Evolutionary conservation across 345 rosid genomes (phyloP).

Genomic region (Camelina laxa): DNA sequence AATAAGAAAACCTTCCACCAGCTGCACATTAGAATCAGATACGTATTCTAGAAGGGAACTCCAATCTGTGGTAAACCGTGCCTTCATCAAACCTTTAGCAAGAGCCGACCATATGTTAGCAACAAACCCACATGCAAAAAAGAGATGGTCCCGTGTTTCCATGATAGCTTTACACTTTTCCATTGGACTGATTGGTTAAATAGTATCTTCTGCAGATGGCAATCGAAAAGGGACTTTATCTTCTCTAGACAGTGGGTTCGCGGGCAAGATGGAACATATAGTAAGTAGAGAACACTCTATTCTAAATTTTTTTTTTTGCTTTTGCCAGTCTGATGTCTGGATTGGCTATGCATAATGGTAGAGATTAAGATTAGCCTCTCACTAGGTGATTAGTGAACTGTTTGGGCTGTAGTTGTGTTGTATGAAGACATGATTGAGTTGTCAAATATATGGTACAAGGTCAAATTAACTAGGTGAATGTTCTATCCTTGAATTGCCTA

Average conservation of each 20-base stretch:
- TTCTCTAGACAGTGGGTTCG: constrained; percentile 98
- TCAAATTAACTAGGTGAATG: neutral
- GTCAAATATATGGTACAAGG: constrained; percentile 8
- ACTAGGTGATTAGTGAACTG: constrained; percentile 6
- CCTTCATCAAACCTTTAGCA: no score
- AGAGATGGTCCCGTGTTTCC: no score
- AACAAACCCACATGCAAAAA: no score
- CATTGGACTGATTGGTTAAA: constrained; percentile 30
- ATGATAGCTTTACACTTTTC: no score
- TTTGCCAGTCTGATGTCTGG: constrained; percentile 25
- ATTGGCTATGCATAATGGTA: constrained; percentile 21
- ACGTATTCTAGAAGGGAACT: no score
- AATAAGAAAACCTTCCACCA: no score
- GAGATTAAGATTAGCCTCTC: neutral
- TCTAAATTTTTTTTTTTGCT: constrained; percentile 6
- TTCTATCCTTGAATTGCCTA: neutral
- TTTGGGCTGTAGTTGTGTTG: neutral
- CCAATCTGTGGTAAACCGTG: no score
- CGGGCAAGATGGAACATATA: constrained; percentile 95
- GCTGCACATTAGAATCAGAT: no score
- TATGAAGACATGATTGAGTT: neutral
- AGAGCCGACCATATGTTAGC: no score
- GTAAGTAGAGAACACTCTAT: constrained; percentile 56
- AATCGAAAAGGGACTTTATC: constrained; percentile 86
- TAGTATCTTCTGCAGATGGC: constrained; percentile 72